Base-by-base conservation (phyloP, 164 flowering plant species). In the Tinospora cordifolia region DNA sequence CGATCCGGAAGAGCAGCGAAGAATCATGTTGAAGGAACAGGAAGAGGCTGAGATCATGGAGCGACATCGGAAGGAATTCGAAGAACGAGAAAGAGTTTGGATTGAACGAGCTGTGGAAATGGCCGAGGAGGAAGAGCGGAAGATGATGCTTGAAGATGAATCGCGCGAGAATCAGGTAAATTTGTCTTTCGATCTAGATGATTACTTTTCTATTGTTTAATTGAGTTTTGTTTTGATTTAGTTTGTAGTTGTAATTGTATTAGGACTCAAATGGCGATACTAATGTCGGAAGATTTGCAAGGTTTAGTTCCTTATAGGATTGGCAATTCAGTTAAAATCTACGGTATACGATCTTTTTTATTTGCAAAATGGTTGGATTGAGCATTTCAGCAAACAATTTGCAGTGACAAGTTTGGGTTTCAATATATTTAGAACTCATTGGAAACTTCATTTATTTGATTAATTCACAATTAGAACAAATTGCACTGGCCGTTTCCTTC, bases 11-110 rank as follows among this genome's bases (percentile, higher is more conserved):
- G 90, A 84, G 83, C 95, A 76, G 79, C 67, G 64, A 62, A 75
- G 79, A 77, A n/a, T 87, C 59, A 68, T 72, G 74, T 38, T 79
- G 68, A 69, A 79, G 80, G 91, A 87, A 78, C 79, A 78, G 69
- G 86, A 81, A 67, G 99, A 92, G 75, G 80, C 71, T 39, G 83
- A 80, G 83, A 73, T 84, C 62, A 40, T 76, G 46, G 94, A 86
- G 77, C 81, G 78, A 51, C 92, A 84, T 74, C 76, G 83, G 79
- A 77, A 64, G 59, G 88, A 81, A 75, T 92, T 86, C 57, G 97
- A 92, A 78, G 97, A 88, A 78, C 81, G 96, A 14, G 99, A 94
- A 78, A 82, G 82, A 79, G 65, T 79, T 13, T 92, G 89, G 88
- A 62, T 85, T 6, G 88, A 83, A 54, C 82, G 71, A 21, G 80